Percentiles rank a stretch among this genome's conserved stretches.
Evolutionary conservation across 441 rosid species (phyloP).

Genomic region (Theobroma grandiflorum): DNA sequence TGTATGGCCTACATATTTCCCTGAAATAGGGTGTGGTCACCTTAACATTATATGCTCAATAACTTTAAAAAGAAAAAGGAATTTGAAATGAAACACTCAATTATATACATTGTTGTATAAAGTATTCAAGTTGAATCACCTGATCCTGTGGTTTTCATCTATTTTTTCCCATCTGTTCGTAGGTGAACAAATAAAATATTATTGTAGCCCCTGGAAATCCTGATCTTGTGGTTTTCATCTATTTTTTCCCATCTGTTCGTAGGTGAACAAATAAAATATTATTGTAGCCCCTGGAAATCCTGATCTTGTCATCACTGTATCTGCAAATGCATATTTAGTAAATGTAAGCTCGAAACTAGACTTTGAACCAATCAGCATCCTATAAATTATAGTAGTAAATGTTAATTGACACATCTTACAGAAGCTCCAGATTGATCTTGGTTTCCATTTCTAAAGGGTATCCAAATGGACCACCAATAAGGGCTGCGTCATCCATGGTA

Average conservation of each 20-base stretch:
- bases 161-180: constrained; percentile 37
- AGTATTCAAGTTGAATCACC: background rate
- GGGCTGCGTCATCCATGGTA: constrained; percentile 86
- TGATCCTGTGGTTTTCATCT: background rate
- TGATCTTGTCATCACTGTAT: constrained; percentile 73
- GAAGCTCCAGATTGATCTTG: constrained; percentile 58
- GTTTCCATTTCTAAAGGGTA: constrained; percentile 75
- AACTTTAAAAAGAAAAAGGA: too few species aligned
- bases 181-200: constrained; percentile 74
- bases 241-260: too few species aligned
- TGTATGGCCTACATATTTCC: too few species aligned
- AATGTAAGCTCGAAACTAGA: background rate
- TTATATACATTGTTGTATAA: too few species aligned
- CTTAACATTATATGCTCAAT: too few species aligned
- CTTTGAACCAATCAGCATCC: background rate
- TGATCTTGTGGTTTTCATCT: too few species aligned
- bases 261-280: constrained; percentile 74
- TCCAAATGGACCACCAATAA: constrained; percentile 75
- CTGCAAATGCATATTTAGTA: constrained; percentile 44
- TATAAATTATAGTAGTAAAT: background rate
- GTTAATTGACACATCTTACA: constrained; percentile 55
- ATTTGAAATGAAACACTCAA: too few species aligned
- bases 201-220: constrained; percentile 77
- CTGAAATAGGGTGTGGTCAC: too few species aligned
- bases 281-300: constrained; percentile 77